These are phyloP conservation scores for Macrophomina phaseolina DNA, from an alignment of 2,329 filamentous ascomycete genomes.

Conservation along the genomic window DNA sequence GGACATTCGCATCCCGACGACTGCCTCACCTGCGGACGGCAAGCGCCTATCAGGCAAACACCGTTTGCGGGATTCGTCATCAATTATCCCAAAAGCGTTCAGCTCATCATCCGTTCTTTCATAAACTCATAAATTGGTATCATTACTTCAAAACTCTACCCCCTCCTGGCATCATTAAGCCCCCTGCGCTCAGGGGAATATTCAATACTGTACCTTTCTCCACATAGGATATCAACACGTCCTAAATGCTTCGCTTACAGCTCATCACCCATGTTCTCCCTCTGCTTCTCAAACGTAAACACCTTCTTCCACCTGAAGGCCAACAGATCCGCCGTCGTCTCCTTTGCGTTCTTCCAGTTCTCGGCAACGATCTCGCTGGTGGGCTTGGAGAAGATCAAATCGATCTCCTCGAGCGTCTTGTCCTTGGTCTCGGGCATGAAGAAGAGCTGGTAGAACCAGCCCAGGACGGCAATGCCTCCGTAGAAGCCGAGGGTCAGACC, in stretches of 20 bases:
- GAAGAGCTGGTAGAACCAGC: constrained; percentile 73
- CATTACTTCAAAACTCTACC: background rate
- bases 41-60: too few relatives aligned
- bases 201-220: too few relatives aligned
- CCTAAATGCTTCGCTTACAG: background rate
- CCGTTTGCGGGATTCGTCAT: too few relatives aligned
- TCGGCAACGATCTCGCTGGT: constrained; percentile 67
- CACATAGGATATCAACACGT: too few relatives aligned
- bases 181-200: too few relatives aligned
- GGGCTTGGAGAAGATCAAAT: constrained; percentile 68
- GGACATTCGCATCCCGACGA: too few relatives aligned
- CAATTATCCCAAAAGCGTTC: too few relatives aligned
- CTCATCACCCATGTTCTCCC: constrained; percentile 15
- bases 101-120: background rate
- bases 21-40: too few relatives aligned
- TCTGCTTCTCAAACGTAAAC: constrained; percentile 39
- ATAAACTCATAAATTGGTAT: background rate
- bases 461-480: constrained; percentile 72
- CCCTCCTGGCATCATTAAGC: background rate
- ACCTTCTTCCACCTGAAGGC: constrained; percentile 55
- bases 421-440: constrained; percentile 81
- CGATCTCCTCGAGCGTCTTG: constrained; percentile 72
- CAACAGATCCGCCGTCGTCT: constrained; percentile 53
- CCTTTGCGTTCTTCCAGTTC: constrained; percentile 57
- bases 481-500: constrained; percentile 74